Percentiles rank a stretch among this genome's conserved stretches.
These are phyloP conservation scores for Tetramitus jugosus DNA, from an alignment of 208 protist species.

Conservation along the genomic window DNA sequence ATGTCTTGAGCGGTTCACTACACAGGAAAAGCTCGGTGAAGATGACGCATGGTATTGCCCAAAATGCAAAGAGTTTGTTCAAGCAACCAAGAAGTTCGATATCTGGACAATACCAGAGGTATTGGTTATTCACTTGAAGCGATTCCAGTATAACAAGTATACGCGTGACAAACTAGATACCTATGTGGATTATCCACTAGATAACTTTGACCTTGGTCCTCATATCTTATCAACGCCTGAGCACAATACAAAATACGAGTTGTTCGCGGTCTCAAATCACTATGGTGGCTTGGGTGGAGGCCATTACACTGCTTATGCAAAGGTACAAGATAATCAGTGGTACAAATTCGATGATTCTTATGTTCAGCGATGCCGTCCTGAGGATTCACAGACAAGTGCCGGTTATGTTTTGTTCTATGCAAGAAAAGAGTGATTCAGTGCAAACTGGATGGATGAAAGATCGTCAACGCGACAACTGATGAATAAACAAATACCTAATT, in stretches of 20 bases:
- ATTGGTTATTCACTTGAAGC: slow-evolving; percentile 55
- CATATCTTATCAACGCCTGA: slow-evolving; percentile 15
- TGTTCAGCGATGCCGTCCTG: too few relatives aligned
- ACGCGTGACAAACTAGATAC: slow-evolving; percentile 50
- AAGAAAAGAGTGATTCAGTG: too few relatives aligned
- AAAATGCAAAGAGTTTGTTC: slow-evolving; percentile 36
- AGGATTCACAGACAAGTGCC: too few relatives aligned
- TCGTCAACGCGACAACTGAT: too few relatives aligned
- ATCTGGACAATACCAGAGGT: slow-evolving; percentile 50
- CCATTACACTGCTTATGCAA: slow-evolving; percentile 71
- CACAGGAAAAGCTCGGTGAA: slow-evolving; percentile 34
- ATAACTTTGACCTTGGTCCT: slow-evolving; percentile 40
- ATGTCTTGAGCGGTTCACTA: slow-evolving; percentile 46
- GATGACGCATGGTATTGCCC: slow-evolving; percentile 54
- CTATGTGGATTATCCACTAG: slow-evolving; percentile 45
- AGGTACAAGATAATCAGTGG: slow-evolving; percentile 54
- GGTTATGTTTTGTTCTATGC: too few relatives aligned
- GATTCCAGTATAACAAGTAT: slow-evolving; percentile 43
- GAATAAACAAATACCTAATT: too few relatives aligned
- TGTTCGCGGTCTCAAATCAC: slow-evolving; percentile 76
- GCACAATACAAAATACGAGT: slow-evolving; percentile 47
- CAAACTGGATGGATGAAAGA: too few relatives aligned
- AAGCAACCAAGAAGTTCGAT: slow-evolving; percentile 49
- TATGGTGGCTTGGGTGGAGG: slow-evolving; percentile 73
- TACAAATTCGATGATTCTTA: slow-evolving; percentile 70